A percentile compares a stretch with the other conserved stretches of the same genome.
These are phyloP conservation scores for Claviceps spartinae DNA, from an alignment of 2,329 filamentous ascomycete species.

Conservation along the genomic window DNA sequence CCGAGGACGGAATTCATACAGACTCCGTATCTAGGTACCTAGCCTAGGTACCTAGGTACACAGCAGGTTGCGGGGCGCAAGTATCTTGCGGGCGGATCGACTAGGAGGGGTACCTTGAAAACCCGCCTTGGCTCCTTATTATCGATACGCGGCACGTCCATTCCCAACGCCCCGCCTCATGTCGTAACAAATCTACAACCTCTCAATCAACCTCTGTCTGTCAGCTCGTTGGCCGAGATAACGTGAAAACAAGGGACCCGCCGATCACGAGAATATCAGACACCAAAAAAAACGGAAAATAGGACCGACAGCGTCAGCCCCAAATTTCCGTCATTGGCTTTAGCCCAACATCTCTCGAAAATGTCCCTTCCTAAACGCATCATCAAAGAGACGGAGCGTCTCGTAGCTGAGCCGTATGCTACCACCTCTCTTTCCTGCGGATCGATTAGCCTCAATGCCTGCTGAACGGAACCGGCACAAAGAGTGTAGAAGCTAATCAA, in stretches of 20 bases:
- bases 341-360: constrained; percentile 1
- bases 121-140: not conserved
- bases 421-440: constrained; percentile 1
- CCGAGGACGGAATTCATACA: no score
- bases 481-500: not conserved
- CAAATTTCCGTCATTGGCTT: not conserved
- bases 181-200: not conserved
- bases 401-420: constrained; percentile 87
- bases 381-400: constrained; percentile 93
- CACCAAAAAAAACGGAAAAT: no score
- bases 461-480: not conserved
- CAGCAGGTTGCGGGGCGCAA: not conserved
- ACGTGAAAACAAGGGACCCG: not conserved
- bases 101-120: not conserved
- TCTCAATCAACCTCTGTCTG: not conserved
- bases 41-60: no score
- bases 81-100: not conserved
- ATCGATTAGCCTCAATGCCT: constrained; percentile 2
- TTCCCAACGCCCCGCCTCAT: constrained; percentile 7
- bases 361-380: constrained; percentile 91
- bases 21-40: no score
- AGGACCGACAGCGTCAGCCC: not conserved
- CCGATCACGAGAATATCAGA: not conserved
- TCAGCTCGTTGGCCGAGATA: not conserved
- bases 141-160: constrained; percentile 6